These are phyloP conservation scores for Uronychia binucleata DNA, from an alignment of 73 alveolate genomes.

Conservation along the genomic window DNA sequence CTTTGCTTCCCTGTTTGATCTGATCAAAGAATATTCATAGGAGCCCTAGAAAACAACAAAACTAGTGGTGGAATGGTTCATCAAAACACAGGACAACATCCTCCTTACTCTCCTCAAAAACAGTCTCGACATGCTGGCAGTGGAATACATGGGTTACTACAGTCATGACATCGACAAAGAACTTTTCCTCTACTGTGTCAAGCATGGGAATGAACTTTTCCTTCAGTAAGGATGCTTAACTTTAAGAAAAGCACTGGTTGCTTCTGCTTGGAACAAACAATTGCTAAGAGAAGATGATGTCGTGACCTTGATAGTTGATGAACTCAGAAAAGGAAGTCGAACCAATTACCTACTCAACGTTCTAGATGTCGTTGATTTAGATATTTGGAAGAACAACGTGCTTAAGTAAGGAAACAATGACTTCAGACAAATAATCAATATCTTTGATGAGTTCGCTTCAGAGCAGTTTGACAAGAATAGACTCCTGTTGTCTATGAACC, in stretches of 20 bases:
- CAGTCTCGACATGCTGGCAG: conserved; percentile 36
- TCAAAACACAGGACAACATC: conserved; percentile 30
- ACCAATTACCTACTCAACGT: conserved; percentile 45
- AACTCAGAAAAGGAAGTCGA: conserved; percentile 23
- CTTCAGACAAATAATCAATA: not conserved
- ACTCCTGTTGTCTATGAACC: conserved; percentile 26
- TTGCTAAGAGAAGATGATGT: conserved; percentile 44
- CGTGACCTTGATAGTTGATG: conserved; percentile 19
- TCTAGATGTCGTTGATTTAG: conserved; percentile 39
- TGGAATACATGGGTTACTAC: conserved; percentile 50
- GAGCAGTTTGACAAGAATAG: conserved; percentile 40
- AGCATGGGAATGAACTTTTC: conserved; percentile 36
- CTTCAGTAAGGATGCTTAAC: not conserved
- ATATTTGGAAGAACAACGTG: conserved; percentile 53
- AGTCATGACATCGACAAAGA: conserved; percentile 38
- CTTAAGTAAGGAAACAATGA: conserved; percentile 21
- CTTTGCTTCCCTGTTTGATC: not conserved
- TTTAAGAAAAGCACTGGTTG: conserved; percentile 16
- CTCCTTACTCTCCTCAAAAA: conserved; percentile 32
- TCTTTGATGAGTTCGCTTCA: conserved; percentile 20
- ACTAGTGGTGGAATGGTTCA: conserved; percentile 18
- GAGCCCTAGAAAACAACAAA: not conserved
- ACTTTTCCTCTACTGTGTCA: conserved; percentile 35
- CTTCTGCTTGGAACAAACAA: conserved; percentile 49
- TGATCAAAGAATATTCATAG: conserved; percentile 1